These are phyloP conservation scores for Linnemannia exigua DNA, from an alignment of 192 early-diverging fungal species.

Conservation along the genomic window DNA sequence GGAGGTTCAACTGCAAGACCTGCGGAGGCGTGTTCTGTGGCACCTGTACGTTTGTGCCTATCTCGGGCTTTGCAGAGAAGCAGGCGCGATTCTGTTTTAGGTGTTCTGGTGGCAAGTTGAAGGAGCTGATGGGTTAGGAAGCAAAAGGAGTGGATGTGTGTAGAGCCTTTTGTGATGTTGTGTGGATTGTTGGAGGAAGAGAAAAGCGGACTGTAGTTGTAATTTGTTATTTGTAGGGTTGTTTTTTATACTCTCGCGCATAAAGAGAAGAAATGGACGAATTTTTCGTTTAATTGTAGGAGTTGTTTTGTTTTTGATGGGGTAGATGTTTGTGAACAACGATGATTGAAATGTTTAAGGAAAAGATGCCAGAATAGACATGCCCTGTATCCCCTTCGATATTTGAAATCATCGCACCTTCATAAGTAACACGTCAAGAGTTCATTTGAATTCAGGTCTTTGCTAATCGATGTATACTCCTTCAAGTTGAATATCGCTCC, in stretches of 20 bases:
- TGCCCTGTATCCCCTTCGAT: no score
- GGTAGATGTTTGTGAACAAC: no score
- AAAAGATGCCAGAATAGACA: no score
- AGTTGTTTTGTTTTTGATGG: no score
- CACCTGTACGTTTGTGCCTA: slow-evolving; percentile 54
- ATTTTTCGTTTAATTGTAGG: not conserved
- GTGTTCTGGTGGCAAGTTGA: slow-evolving; percentile 49
- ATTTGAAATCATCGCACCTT: no score
- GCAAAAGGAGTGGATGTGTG: no score
- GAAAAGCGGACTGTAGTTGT: not conserved
- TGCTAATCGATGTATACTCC: no score
- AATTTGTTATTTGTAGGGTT: not conserved
- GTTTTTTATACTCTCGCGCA: not conserved
- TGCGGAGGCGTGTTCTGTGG: slow-evolving; percentile 69
- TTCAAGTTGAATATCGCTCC: no score
- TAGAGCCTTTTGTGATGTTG: no score
- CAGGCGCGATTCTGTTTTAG: slow-evolving; percentile 53
- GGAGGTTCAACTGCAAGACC: slow-evolving; percentile 65
- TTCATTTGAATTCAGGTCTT: no score
- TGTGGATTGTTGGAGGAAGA: not conserved
- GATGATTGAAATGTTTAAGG: no score
- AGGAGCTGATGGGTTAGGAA: slow-evolving; percentile 49
- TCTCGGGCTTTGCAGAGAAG: slow-evolving; percentile 51
- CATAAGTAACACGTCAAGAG: no score
- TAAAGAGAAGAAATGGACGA: not conserved